Evolutionary conservation across 2,329 filamentous ascomycete genomes (phyloP).

Genomic region (Ophiostoma ulmi): DNA sequence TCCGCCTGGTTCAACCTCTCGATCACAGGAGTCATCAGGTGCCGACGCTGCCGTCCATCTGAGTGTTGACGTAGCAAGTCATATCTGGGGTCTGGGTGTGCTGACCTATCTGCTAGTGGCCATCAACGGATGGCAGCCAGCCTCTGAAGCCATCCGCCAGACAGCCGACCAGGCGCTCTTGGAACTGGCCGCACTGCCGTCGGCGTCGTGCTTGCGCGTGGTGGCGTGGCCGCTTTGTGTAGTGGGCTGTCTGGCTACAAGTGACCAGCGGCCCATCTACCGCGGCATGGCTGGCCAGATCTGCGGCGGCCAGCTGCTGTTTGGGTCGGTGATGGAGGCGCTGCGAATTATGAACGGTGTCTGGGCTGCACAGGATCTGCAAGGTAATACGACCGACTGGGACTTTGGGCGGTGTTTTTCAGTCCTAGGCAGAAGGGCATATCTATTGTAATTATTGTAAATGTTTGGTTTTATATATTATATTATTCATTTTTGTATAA

Average conservation of each 20-base stretch:
- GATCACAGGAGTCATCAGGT: neutral
- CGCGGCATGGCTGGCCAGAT: slow-evolving; percentile 39
- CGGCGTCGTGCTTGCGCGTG: slow-evolving; percentile 32
- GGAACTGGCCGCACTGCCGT: slow-evolving; percentile 29
- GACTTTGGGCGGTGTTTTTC: slow-evolving; percentile 41
- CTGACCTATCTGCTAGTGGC: slow-evolving; percentile 47
- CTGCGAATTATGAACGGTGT: slow-evolving; percentile 44
- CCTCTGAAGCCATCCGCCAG: slow-evolving; percentile 20
- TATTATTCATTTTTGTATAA: neutral
- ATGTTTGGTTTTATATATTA: neutral
- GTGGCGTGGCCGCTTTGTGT: slow-evolving; percentile 38
- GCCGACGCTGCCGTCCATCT: slow-evolving; percentile 6
- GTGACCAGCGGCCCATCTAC: slow-evolving; percentile 35
- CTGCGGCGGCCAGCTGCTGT: slow-evolving; percentile 41
- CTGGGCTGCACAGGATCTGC: slow-evolving; percentile 37
- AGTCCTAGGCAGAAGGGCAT: slow-evolving; percentile 27
- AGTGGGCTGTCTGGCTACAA: slow-evolving; percentile 37
- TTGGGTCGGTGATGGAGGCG: slow-evolving; percentile 43
- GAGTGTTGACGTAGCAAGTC: slow-evolving; percentile 25
- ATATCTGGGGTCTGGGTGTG: slow-evolving; percentile 46
- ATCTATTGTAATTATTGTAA: slow-evolving; percentile 28
- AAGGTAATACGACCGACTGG: slow-evolving; percentile 36
- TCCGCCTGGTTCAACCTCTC: neutral
- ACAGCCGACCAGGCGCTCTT: slow-evolving; percentile 27
- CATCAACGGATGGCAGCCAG: slow-evolving; percentile 44